Evolutionary conservation across 2,329 filamentous ascomycete genomes (phyloP).

Genomic region (Fusarium papillatum): DNA sequence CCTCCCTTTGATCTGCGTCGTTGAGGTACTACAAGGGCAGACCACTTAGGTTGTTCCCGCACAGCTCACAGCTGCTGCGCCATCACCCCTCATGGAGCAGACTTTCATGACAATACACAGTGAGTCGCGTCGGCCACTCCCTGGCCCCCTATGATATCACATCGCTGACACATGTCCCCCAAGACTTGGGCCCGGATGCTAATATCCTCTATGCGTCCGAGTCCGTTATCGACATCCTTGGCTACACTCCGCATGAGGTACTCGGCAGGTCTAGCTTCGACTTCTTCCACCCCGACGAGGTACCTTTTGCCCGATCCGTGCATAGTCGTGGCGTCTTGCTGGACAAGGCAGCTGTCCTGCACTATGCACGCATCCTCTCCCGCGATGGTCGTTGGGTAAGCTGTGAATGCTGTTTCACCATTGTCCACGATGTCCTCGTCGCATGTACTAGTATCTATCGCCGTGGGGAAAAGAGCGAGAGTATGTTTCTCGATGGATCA

Average conservation of each 20-base stretch:
- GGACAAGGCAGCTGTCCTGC: conserved; percentile 87
- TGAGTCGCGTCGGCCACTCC: conserved; percentile 57
- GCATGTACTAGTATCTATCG: conserved; percentile 86
- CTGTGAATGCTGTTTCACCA: conserved; percentile 91
- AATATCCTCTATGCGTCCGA: conserved; percentile 88
- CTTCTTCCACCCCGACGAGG: conserved; percentile 87
- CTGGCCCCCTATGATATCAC: background rate
- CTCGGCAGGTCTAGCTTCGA: conserved; percentile 85
- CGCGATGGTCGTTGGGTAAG: conserved; percentile 79
- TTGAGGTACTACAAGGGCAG: conserved; percentile 3
- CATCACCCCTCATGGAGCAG: conserved; percentile 73
- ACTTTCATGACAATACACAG: conserved; percentile 95
- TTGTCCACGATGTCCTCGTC: conserved; percentile 90
- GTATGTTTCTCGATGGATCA: conserved; percentile 64
- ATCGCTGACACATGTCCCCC: conserved; percentile 14
- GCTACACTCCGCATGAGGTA: conserved; percentile 82
- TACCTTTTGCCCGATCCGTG: conserved; percentile 79
- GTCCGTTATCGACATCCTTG: conserved; percentile 86
- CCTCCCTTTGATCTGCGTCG: background rate
- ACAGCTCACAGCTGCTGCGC: conserved; percentile 33
- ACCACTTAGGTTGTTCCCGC: conserved; percentile 14
- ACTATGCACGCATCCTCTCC: conserved; percentile 81
- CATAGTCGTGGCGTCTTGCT: conserved; percentile 81
- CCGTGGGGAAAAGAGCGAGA: conserved; percentile 76
- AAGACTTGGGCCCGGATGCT: conserved; percentile 79